Conservation (phyloP, 352 stramenopile species). For the Phytopythium kandeliae region DNA sequence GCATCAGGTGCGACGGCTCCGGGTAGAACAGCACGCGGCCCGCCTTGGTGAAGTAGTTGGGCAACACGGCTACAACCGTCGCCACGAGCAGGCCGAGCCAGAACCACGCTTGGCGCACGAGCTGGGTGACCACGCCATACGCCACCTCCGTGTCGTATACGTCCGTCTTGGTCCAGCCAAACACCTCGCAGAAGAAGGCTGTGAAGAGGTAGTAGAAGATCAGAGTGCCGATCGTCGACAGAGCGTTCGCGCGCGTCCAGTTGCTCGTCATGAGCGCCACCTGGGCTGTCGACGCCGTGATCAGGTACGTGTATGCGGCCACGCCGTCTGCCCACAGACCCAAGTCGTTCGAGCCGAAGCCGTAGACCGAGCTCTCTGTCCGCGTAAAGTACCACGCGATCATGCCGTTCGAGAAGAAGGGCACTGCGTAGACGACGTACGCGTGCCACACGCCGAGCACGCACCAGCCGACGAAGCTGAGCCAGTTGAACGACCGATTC, state of each 20-base stretch:
- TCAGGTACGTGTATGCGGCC: slow-evolving; percentile 82
- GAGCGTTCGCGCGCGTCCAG: slow-evolving; percentile 69
- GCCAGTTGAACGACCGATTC: slow-evolving; percentile 88
- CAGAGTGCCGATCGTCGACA: slow-evolving; percentile 73
- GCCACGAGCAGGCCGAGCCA: slow-evolving; percentile 73
- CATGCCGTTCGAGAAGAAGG: slow-evolving; percentile 83
- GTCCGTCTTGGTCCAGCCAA: slow-evolving; percentile 66
- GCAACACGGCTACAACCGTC: slow-evolving; percentile 52
- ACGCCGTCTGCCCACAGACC: slow-evolving; percentile 79
- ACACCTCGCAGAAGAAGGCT: slow-evolving; percentile 77
- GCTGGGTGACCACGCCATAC: slow-evolving; percentile 58
- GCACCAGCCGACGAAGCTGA: slow-evolving; percentile 86
- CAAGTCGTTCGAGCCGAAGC: slow-evolving; percentile 65
- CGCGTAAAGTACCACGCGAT: slow-evolving; percentile 77
- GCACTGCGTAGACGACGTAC: slow-evolving; percentile 81
- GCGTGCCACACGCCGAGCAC: slow-evolving; percentile 81
- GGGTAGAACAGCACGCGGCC: slow-evolving; percentile 85
- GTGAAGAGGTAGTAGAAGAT: slow-evolving; percentile 87
- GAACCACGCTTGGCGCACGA: slow-evolving; percentile 73
- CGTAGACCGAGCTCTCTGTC: slow-evolving; percentile 34
- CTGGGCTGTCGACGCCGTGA: slow-evolving; percentile 80
- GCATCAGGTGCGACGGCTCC: slow-evolving; percentile 86
- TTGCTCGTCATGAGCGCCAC: slow-evolving; percentile 88
- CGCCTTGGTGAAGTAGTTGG: slow-evolving; percentile 86
- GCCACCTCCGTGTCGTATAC: slow-evolving; percentile 77